Percentiles rank a stretch among this genome's conserved stretches.
These are phyloP conservation scores for Erucastrum elatum DNA, from an alignment of 345 rosid species.

Conservation along the genomic window DNA sequence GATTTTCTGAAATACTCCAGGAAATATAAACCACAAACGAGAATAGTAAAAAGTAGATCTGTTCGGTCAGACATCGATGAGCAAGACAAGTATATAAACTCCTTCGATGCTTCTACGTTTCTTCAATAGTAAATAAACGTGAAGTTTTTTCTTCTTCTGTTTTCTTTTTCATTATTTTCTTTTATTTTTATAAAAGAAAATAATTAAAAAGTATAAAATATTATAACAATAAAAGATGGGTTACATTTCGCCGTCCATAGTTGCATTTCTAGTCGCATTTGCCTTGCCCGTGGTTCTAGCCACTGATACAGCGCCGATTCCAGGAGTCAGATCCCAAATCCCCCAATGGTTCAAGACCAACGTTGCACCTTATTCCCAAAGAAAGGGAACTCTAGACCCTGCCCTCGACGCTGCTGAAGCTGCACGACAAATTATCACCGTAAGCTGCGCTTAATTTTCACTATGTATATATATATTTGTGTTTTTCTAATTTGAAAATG, in stretches of 20 bases:
- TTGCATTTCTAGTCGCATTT: constrained; percentile 16
- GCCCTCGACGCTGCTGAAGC: constrained; percentile 52
- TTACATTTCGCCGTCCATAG: not conserved
- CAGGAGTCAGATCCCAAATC: constrained; percentile 35
- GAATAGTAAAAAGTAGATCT: constrained; percentile 22
- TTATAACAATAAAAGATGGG: constrained; percentile 19
- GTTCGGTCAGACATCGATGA: not conserved
- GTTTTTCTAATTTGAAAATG: constrained; percentile 7
- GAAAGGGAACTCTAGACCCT: constrained; percentile 47
- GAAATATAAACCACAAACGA: constrained; percentile 22
- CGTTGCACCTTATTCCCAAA: constrained; percentile 23
- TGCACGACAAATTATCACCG: constrained; percentile 39
- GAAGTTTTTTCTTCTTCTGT: not conserved
- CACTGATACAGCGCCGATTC: constrained; percentile 40
- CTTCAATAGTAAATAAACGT: constrained; percentile 9
- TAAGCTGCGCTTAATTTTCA: constrained; percentile 15
- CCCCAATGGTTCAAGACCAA: constrained; percentile 46
- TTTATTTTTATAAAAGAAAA: constrained; percentile 30
- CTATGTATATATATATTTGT: not conserved
- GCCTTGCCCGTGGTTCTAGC: constrained; percentile 18
- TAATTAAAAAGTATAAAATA: not conserved
- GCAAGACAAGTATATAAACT: constrained; percentile 26
- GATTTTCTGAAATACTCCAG: constrained; percentile 6
- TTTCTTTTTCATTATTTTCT: constrained; percentile 19
- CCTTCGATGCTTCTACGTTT: constrained; percentile 5